These are phyloP conservation scores for Sporothrix phasma DNA, from an alignment of 2,329 filamentous ascomycete genomes.

Conservation along the genomic window DNA sequence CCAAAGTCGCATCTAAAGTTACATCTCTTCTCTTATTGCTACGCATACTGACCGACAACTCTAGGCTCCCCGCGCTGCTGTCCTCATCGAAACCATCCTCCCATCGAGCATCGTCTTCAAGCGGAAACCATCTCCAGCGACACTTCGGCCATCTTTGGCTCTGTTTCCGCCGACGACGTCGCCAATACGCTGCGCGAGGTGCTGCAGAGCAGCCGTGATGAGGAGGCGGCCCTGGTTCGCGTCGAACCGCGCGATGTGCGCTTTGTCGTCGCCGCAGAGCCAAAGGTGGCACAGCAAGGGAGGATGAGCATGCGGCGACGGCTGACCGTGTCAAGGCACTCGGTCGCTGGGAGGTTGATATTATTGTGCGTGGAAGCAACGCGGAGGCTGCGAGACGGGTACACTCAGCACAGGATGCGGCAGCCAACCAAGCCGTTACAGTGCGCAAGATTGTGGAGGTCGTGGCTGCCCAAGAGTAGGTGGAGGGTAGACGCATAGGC, in stretches of 20 bases:
- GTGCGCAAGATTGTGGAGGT: slow-evolving; percentile 29
- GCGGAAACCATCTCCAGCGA: slow-evolving; percentile 28
- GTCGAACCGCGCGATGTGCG: slow-evolving; percentile 29
- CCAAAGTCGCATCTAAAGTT: neutral
- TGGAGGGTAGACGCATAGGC: neutral
- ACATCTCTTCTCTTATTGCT: neutral
- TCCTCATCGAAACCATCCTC: slow-evolving; percentile 28
- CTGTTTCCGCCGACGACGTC: slow-evolving; percentile 32
- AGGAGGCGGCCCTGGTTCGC: slow-evolving; percentile 27
- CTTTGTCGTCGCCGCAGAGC: slow-evolving; percentile 21
- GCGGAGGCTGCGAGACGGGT: neutral
- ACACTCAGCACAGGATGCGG: neutral
- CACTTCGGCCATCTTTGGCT: slow-evolving; percentile 31
- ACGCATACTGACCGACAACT: neutral
- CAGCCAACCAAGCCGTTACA: slow-evolving; percentile 19
- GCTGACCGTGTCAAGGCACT: slow-evolving; percentile 33
- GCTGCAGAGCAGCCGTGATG: slow-evolving; percentile 25
- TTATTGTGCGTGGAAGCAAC: slow-evolving; percentile 23
- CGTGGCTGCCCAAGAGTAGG: slow-evolving; percentile 23
- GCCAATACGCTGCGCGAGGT: slow-evolving; percentile 26
- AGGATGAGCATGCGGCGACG: slow-evolving; percentile 23
- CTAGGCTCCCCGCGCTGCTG: slow-evolving; percentile 29
- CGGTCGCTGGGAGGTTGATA: slow-evolving; percentile 32
- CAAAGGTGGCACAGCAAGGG: neutral
- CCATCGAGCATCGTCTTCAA: slow-evolving; percentile 30